A percentile compares a stretch with the other conserved stretches of the same genome.
Evolutionary conservation across 257 asterid genomes (phyloP).

Genomic region (Cynanchum wilfordii): DNA sequence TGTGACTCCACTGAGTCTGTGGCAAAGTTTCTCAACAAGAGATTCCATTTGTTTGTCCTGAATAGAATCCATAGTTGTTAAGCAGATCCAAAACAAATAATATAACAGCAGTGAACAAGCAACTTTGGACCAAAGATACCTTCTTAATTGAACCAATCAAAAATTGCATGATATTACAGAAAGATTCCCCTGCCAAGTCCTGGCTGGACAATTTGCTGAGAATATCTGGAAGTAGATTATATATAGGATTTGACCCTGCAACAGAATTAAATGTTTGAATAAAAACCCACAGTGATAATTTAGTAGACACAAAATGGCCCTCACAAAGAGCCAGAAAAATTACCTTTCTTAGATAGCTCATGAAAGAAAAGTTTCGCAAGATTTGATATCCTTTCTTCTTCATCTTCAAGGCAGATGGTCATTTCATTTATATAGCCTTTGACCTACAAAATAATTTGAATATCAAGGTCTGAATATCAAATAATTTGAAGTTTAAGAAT

Average conservation of each 20-base stretch:
- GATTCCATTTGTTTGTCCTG: conserved; percentile 99
- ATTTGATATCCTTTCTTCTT: conserved; percentile 82
- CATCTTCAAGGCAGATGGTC: conserved; percentile 85
- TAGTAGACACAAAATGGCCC: not conserved
- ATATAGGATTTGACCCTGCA: conserved; percentile 90
- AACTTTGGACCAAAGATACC: conserved; percentile 34
- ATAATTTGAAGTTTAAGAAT: conserved; percentile 11
- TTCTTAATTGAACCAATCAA: conserved; percentile 84
- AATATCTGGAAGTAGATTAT: conserved; percentile 95
- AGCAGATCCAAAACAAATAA: conserved; percentile 9
- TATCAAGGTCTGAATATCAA: conserved; percentile 17
- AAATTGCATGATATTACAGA: conserved; percentile 95
- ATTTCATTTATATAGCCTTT: conserved; percentile 94
- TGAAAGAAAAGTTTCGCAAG: conserved; percentile 84
- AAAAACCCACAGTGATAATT: conserved; percentile 1
- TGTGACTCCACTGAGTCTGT: conserved; percentile 82
- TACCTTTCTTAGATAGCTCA: conserved; percentile 95
- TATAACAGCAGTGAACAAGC: not conserved
- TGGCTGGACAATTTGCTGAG: conserved; percentile 80
- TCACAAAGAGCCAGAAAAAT: not conserved
- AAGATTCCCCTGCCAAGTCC: conserved; percentile 67
- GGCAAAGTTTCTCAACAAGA: conserved; percentile 94
- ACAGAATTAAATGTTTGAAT: conserved; percentile 19
- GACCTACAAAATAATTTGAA: conserved; percentile 43
- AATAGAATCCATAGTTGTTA: conserved; percentile 19